These are phyloP conservation scores for Yamadazyma diospyri DNA, from an alignment of 1,139 yeast species.

Conservation along the genomic window DNA sequence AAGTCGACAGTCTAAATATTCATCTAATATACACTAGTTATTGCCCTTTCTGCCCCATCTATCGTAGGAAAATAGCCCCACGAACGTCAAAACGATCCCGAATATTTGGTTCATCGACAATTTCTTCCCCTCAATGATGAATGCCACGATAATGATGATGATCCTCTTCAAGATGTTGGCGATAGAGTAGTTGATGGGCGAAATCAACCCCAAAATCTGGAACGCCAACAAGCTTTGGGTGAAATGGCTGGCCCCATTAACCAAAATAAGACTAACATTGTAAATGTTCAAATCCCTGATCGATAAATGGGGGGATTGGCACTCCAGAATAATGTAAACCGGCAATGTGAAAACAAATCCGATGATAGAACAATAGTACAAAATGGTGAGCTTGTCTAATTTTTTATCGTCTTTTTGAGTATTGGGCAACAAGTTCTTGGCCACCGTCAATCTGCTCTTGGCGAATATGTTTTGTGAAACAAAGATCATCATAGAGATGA, in stretches of 20 bases:
- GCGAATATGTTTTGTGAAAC: constrained; percentile 92
- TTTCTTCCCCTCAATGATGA: constrained; percentile 70
- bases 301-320: constrained; percentile 32
- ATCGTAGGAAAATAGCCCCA: constrained; percentile 67
- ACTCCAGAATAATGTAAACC: constrained; percentile 68
- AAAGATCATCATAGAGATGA: constrained; percentile 78
- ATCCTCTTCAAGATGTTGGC: constrained; percentile 88
- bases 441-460: constrained; percentile 65
- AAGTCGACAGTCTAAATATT: no score
- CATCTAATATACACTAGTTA: no score
- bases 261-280: constrained; percentile 34
- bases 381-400: constrained; percentile 77
- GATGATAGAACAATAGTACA: constrained; percentile 77
- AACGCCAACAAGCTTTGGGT: constrained; percentile 84
- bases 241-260: constrained; percentile 81
- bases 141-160: constrained; percentile 76
- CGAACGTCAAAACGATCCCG: constrained; percentile 68
- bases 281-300: constrained; percentile 30
- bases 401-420: constrained; percentile 31
- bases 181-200: constrained; percentile 88
- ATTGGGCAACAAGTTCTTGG: constrained; percentile 18
- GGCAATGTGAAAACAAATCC: constrained; percentile 82
- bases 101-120: constrained; percentile 52
- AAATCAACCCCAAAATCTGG: constrained; percentile 78
- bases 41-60: constrained; percentile 79